Evolutionary conservation across 129 eudicot genomes (phyloP), one percentile per base, ranked within the genome.

Genomic region (Chrysanthemum makinoi): DNA sequence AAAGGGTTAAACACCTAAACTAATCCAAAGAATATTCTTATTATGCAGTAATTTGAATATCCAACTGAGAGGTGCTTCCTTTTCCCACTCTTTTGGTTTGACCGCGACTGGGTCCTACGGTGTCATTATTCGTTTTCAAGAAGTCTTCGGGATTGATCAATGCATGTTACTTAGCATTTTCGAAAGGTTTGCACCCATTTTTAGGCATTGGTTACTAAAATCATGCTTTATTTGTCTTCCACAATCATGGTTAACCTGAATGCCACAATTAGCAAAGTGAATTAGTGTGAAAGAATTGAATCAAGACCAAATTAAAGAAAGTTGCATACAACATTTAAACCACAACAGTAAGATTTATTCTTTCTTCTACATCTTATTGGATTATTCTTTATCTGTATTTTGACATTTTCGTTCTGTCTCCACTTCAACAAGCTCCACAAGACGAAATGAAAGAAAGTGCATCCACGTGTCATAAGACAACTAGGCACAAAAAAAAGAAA

Each of bases 181-280:
- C 35, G 60, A 75, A 70, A 69, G 76, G 55, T 58, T 79, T 70
- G 75, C 81, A 74, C 78, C 46, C 70, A 79, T 75, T 79, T 79
- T 72, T 70, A 83, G 79, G 86, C 81, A 66, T 75, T 79, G 69
- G 65, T 75, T 54, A 79, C 83, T 75, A 50, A 1, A 75, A 74
- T 79, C 74, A 79, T 74, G 83, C 78, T 78, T 62, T 28, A 73
- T 69, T 68, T 72, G 79, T 76, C 75, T 53, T 72, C 52, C 60
- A 62, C 57, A 81, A 65, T 75, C 80, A 75, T 75, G 60, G 53
- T 56, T 19, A 69, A 15, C 6, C 13, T 17, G 9, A 28, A 18
- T 70, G 50, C n/a, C n/a, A n/a, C 47, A 72, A 60, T 17, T 15
- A 68, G 33, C 63, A 52, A 72, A 60, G 17, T 56, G 57, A 48